phyloP scores from a whole-genome alignment of 257 asterid species.

The Penstemon barbatus region DNA sequence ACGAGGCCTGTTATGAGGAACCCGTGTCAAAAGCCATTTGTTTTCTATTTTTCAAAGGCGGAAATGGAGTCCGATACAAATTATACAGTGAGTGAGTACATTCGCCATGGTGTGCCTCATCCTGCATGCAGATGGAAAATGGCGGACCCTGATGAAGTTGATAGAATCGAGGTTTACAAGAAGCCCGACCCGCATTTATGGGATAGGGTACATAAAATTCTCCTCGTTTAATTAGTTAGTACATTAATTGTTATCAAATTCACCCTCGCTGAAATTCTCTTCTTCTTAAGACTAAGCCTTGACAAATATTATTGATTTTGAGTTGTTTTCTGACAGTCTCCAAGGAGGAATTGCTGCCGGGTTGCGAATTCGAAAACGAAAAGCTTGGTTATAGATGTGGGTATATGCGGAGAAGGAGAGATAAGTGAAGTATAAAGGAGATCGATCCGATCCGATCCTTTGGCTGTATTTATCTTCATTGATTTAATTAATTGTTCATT shows the following conservation, averaged over 20 bases:
- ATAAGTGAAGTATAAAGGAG: conserved; percentile 36
- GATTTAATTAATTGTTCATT: conserved; percentile 18
- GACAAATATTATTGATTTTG: background rate
- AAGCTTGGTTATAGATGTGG: conserved; percentile 61
- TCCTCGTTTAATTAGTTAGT: conserved; percentile 7
- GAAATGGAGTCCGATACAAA: conserved; percentile 39
- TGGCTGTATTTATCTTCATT: conserved; percentile 16
- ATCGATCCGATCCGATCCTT: background rate
- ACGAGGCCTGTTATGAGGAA: conserved; percentile 83
- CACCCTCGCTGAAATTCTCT: background rate
- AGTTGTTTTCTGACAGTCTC: conserved; percentile 52
- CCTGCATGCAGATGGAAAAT: conserved; percentile 72
- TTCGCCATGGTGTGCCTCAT: conserved; percentile 42
- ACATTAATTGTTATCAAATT: background rate
- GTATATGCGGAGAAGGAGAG: conserved; percentile 76
- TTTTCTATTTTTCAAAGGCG: conserved; percentile 56
- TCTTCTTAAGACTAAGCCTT: background rate
- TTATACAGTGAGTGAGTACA: conserved; percentile 51
- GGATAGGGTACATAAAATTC: conserved; percentile 54
- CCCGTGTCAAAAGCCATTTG: conserved; percentile 75
- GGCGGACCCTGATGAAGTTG: conserved; percentile 54
- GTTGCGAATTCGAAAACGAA: conserved; percentile 41
- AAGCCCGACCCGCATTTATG: conserved; percentile 67
- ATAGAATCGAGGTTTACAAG: conserved; percentile 54
- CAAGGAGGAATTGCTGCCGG: conserved; percentile 86